Evolutionary conservation across 176 grass and related monocot species (phyloP).

Genomic region (Poa annua): DNA sequence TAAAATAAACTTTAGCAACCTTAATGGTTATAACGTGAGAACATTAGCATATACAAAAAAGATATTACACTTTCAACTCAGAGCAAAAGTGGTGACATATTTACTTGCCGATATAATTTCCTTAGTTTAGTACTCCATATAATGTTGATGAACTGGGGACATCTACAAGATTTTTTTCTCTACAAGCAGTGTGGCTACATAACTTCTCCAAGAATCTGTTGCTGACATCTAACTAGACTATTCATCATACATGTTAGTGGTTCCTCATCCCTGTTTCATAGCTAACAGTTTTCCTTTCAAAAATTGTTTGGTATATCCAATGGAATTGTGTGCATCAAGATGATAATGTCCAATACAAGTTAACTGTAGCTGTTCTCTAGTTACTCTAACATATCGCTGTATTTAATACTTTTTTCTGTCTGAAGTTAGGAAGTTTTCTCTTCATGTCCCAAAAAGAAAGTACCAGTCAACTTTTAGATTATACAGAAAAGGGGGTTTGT

Average conservation of each 20-base stretch:
- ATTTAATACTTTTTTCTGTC: background rate
- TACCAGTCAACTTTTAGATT: background rate
- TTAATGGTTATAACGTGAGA: background rate
- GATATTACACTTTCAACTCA: no score
- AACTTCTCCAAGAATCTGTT: background rate
- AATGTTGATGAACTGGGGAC: constrained; percentile 7
- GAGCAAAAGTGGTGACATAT: no score
- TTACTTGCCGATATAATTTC: no score
- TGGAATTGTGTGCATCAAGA: background rate
- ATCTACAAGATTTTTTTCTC: constrained; percentile 3
- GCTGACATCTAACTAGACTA: background rate
- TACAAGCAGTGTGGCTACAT: constrained; percentile 2
- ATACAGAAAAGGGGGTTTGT: background rate
- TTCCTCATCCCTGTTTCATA: background rate
- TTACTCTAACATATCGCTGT: background rate
- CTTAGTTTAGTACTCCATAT: background rate
- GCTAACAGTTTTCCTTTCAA: background rate
- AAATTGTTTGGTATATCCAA: background rate
- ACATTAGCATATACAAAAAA: background rate
- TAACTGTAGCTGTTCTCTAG: background rate
- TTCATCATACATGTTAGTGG: background rate
- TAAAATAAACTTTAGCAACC: background rate
- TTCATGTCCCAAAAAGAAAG: background rate
- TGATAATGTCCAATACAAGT: background rate
- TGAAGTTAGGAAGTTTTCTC: background rate